Evolutionary conservation across 345 rosid species (phyloP), one percentile per base, ranked within the genome.

Genomic region (Eucalyptus erythrocorys): DNA sequence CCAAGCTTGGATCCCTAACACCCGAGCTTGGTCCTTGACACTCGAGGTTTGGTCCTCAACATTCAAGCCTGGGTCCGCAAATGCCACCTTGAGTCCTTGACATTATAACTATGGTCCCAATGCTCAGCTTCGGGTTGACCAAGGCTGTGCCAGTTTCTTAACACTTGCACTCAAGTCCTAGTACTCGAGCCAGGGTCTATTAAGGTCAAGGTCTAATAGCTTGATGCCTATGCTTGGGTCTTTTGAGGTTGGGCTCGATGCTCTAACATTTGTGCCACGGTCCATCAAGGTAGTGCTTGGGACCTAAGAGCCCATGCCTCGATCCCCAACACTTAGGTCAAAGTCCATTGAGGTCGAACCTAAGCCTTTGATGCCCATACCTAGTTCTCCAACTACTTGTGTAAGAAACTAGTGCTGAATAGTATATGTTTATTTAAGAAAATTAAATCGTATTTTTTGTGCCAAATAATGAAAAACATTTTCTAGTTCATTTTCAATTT

Each of bases 191-290:
- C 0, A 19, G 2, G 57, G 57, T 19, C 57, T 51, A 19, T 51
- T 51, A 0, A 51, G 2, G 24, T 51, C 24, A 0, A 51, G 57
- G 57, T 21, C 10, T 51, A 51, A 51, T 4, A 51, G 24, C 10
- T 0, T 19, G 24, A 51, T 51, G 24, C 24, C 57, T 51, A 51
- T 51, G 57, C 57, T 51, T 19, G 10, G 57, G 24, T 51, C 4
- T 51, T 19, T 51, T 51, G 5, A 51, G 57, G 10, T 51, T 51
- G 24, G 57, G 57, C 57, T 51, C 0, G 2, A 19, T 19, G 19
- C 10, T 10, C 0, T 51, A 0, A 51, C 0, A 1, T 24, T 51
- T 51, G 57, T 51, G 57, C 24, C 57, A 51, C 0, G 4, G 5
- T 19, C 0, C 57, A 51, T 51, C 57, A 51, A 51, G 57, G 57